Evolutionary conservation across 2,329 filamentous ascomycete genomes (phyloP).

Genomic region (Cercospora janseana): DNA sequence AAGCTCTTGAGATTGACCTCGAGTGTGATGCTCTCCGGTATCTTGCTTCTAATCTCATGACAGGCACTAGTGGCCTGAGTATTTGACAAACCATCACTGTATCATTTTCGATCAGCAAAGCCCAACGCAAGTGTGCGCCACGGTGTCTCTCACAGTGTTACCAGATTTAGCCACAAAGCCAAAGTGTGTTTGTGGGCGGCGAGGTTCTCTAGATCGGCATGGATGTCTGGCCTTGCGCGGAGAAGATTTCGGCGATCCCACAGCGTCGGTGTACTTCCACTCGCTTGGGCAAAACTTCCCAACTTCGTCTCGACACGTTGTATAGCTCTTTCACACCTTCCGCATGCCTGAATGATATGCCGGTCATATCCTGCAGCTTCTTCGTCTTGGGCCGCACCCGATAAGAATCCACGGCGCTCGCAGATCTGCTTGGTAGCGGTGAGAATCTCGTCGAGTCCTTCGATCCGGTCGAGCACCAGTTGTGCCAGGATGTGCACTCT

Average conservation of each 20-base stretch:
- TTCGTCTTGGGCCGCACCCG: too few species aligned
- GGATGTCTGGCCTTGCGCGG: background rate
- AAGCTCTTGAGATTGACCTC: background rate
- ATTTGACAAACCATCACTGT: background rate
- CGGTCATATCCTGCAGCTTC: background rate
- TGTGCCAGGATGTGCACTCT: background rate
- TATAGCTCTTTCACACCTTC: background rate
- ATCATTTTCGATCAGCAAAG: background rate
- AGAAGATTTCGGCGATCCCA: constrained; percentile 5
- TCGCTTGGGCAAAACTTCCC: background rate
- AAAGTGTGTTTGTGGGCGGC: constrained; percentile 4
- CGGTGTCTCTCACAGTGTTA: background rate
- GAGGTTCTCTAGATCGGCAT: constrained; percentile 2
- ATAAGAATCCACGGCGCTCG: background rate
- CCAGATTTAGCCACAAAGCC: constrained; percentile 5
- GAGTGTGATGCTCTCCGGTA: constrained; percentile 2
- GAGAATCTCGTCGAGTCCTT: background rate
- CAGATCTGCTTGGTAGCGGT: constrained; percentile 1
- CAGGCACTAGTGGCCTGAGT: background rate
- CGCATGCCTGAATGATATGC: background rate
- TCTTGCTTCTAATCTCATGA: background rate
- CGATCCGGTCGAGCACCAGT: background rate
- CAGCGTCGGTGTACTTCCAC: background rate
- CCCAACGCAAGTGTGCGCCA: too few species aligned
- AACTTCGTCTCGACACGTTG: constrained; percentile 1